Evolutionary conservation across 345 rosid genomes (phyloP).

Genomic region (Jatropha curcas): DNA sequence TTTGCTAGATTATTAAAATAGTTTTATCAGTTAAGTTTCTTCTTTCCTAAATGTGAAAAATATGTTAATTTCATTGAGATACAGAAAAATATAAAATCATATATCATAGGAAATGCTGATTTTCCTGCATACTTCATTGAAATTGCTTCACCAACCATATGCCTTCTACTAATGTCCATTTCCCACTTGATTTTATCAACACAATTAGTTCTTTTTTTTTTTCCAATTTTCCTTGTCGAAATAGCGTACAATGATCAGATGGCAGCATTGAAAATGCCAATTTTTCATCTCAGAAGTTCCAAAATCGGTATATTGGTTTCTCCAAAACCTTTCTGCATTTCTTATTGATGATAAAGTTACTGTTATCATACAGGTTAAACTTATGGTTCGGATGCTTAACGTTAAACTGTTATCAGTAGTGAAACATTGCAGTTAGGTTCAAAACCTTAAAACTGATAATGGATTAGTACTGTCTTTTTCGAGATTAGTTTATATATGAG

Average conservation of each 20-base stretch:
- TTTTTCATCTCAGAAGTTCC: constrained; percentile 12
- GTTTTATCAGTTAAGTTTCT: too few species aligned
- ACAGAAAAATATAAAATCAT: neutral
- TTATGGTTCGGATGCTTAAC: neutral
- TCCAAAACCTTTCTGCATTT: neutral
- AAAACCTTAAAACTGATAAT: neutral
- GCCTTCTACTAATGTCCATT: neutral
- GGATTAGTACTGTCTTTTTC: neutral
- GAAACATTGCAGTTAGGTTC: neutral
- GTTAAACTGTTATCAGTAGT: neutral
- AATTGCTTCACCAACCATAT: neutral
- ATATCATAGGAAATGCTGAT: neutral
- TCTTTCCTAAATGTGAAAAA: too few species aligned
- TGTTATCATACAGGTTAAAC: neutral
- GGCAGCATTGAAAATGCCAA: constrained; percentile 16
- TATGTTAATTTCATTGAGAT: too few species aligned
- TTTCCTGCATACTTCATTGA: neutral
- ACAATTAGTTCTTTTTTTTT: neutral
- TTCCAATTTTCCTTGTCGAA: too few species aligned
- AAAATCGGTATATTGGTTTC: constrained; percentile 8
- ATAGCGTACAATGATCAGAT: neutral
- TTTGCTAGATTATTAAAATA: too few species aligned
- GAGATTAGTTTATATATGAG: neutral
- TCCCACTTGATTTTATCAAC: neutral
- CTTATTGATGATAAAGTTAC: constrained; percentile 3